phyloP scores from a whole-genome alignment of 73 alveolate species.

The Paramecium sonneborni region DNA sequence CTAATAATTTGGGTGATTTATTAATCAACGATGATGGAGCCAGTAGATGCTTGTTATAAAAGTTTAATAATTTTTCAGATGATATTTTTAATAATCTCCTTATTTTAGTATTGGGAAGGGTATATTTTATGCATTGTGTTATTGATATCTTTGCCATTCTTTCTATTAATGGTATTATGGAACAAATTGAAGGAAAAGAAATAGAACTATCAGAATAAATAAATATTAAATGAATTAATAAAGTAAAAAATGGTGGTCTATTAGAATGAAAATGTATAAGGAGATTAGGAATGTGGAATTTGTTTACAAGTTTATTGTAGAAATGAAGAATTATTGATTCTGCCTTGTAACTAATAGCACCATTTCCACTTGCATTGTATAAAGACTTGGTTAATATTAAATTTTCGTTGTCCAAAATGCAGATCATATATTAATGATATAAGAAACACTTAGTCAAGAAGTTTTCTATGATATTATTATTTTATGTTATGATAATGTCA shows the following conservation, averaged over 20 bases:
- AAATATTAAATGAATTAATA: not conserved
- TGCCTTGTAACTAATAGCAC: not conserved
- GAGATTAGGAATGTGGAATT: not conserved
- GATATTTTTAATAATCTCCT: not conserved
- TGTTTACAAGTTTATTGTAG: not conserved
- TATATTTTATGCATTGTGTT: not conserved
- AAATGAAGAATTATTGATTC: not conserved
- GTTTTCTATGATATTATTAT: not conserved
- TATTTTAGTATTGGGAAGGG: not conserved
- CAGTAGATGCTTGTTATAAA: not conserved
- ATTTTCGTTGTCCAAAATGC: not conserved
- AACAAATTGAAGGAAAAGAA: not conserved
- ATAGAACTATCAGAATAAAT: not conserved
- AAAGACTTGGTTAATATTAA: not conserved
- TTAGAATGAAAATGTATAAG: constrained; percentile 9
- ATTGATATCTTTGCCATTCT: not conserved
- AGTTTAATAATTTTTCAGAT: not conserved
- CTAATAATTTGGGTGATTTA: not conserved
- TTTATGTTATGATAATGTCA: constrained; percentile 10
- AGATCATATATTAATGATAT: not conserved
- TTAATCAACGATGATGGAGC: not conserved
- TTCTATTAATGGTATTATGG: not conserved
- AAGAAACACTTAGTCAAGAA: not conserved
- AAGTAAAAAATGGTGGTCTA: not conserved
- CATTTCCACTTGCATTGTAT: not conserved